Conservation (phyloP, 2,329 filamentous ascomycete species). For the Monilinia fructicola region DNA sequence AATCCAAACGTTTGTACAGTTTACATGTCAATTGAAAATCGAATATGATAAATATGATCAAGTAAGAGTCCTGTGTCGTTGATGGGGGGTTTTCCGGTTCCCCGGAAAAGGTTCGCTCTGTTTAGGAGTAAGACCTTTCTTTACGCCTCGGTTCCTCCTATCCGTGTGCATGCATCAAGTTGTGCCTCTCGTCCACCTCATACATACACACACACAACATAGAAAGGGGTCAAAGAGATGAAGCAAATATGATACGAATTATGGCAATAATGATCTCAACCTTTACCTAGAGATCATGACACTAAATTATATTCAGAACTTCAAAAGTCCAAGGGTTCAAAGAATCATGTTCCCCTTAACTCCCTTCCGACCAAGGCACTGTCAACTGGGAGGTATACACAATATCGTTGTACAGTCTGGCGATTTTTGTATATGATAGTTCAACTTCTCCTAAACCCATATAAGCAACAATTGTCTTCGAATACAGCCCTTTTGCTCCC, state of each 20-base stretch:
- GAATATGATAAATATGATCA: not conserved
- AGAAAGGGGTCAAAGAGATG: not conserved
- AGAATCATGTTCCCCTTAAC: conserved; percentile 12
- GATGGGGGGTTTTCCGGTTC: not conserved
- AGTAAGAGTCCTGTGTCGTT: not conserved
- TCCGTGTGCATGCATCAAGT: not conserved
- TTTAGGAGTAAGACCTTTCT: not conserved
- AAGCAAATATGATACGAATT: conserved; percentile 11
- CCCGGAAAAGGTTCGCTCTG: not conserved
- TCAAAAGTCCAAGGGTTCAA: not conserved
- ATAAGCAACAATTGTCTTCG: conserved; percentile 15
- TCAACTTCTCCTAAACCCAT: not conserved
- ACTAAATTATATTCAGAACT: conserved; percentile 9
- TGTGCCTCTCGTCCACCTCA: not conserved
- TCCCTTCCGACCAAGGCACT: not conserved
- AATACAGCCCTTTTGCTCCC: conserved; percentile 3
- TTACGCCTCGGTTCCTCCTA: not conserved
- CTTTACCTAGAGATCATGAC: not conserved
- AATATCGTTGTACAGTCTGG: conserved; percentile 26
- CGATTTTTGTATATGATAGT: conserved; percentile 24
- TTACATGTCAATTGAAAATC: not conserved
- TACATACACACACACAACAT: not conserved
- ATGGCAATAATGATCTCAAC: conserved; percentile 2
- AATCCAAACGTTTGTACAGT: not conserved
- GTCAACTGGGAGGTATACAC: conserved; percentile 21